Percentiles rank a stretch among this genome's conserved stretches.
These are phyloP conservation scores for Rhizophagus prolifer DNA, from an alignment of 192 early-diverging fungal species.

Conservation along the genomic window DNA sequence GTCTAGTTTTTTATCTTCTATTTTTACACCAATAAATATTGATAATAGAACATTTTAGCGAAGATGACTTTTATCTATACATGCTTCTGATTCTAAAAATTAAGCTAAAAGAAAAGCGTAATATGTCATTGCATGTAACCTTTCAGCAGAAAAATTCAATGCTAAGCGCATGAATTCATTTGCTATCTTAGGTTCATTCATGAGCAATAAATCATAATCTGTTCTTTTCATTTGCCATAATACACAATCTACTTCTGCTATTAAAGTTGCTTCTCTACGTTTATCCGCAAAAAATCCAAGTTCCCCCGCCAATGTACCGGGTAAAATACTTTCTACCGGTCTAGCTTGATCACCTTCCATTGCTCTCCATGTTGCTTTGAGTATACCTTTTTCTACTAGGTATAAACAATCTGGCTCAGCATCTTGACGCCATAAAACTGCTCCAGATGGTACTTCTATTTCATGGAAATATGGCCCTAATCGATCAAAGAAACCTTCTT, in stretches of 20 bases:
- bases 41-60: too few species aligned
- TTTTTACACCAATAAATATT: too few species aligned
- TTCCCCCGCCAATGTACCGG: constrained; percentile 91
- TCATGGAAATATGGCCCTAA: constrained; percentile 69
- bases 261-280: constrained; percentile 55
- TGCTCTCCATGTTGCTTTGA: constrained; percentile 47
- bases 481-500: constrained; percentile 54
- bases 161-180: constrained; percentile 80
- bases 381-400: constrained; percentile 73
- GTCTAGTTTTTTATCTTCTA: too few species aligned
- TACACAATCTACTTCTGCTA: constrained; percentile 62
- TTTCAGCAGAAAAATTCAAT: constrained; percentile 68
- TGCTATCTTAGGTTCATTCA: constrained; percentile 66
- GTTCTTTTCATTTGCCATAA: constrained; percentile 74
- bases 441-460: constrained; percentile 49
- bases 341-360: constrained; percentile 38
- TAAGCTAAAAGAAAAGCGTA: constrained; percentile 43
- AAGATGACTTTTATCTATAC: too few species aligned
- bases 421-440: constrained; percentile 68
- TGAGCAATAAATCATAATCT: constrained; percentile 66
- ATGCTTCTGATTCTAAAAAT: neutral
- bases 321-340: constrained; percentile 79
- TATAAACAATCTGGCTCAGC: constrained; percentile 61
- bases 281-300: constrained; percentile 71
- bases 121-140: constrained; percentile 39